Conservation (phyloP, 148 eudicot genomes). For the Oxyria digyna region DNA sequence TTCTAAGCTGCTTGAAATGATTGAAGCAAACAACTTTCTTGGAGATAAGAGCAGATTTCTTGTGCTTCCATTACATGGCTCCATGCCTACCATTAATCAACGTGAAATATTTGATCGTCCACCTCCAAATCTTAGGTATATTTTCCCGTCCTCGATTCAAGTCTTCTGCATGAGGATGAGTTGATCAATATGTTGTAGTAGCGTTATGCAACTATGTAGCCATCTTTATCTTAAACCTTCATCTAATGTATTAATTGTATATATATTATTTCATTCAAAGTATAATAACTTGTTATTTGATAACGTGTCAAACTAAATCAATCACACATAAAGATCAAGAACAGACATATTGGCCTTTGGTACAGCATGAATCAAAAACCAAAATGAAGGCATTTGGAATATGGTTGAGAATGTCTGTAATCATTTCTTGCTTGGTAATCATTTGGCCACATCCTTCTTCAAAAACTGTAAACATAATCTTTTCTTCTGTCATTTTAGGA, state of each 20-base stretch:
- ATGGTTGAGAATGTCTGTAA: background rate
- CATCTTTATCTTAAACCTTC: background rate
- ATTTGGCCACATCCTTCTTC: background rate
- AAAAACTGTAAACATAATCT: background rate
- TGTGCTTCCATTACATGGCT: slow-evolving; percentile 91
- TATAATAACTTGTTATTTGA: no score
- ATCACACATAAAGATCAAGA: no score
- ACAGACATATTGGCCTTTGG: background rate
- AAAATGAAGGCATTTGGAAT: background rate
- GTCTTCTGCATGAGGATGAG: background rate
- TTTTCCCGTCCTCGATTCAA: background rate
- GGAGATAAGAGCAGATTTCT: slow-evolving; percentile 64
- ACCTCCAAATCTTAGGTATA: slow-evolving; percentile 53
- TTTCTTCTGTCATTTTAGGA: slow-evolving; percentile 29
- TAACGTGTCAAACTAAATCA: no score
- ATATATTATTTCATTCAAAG: background rate
- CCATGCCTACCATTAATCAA: slow-evolving; percentile 92
- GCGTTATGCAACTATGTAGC: background rate
- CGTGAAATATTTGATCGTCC: slow-evolving; percentile 94
- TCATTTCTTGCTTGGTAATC: background rate
- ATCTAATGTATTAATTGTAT: background rate
- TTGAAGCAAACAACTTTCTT: slow-evolving; percentile 51
- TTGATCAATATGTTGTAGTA: background rate
- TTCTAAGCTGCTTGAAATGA: slow-evolving; percentile 68
- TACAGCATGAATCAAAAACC: background rate